phyloP scores from a whole-genome alignment of 208 protist species.

The Leptomonas pyrrhocoris region DNA sequence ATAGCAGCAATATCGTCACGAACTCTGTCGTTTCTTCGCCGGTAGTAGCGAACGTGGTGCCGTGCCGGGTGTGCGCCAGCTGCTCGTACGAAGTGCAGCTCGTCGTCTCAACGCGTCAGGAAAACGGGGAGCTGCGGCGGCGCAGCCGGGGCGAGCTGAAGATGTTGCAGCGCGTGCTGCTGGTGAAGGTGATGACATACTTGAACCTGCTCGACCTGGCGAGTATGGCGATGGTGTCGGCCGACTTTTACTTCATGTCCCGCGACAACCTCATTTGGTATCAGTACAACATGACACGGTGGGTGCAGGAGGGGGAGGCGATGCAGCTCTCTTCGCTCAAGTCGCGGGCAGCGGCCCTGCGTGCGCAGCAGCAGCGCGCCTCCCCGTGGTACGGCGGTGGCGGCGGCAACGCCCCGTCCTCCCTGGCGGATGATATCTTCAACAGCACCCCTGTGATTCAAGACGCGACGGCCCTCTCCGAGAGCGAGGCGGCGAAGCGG shows the following conservation, averaged over 20 bases:
- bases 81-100: slow-evolving; percentile 89
- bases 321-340: slow-evolving; percentile 35
- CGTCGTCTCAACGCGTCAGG: slow-evolving; percentile 69
- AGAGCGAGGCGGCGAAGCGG: slow-evolving; percentile 70
- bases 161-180: slow-evolving; percentile 72
- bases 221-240: slow-evolving; percentile 63
- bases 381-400: slow-evolving; percentile 15
- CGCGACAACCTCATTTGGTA: slow-evolving; percentile 89
- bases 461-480: slow-evolving; percentile 52
- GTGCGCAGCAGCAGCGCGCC: slow-evolving; percentile 17
- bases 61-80: slow-evolving; percentile 51
- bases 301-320: slow-evolving; percentile 49
- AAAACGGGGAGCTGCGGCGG: slow-evolving; percentile 64
- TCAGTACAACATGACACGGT: slow-evolving; percentile 82
- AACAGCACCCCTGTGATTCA: slow-evolving; percentile 31
- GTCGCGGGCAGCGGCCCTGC: slow-evolving; percentile 14
- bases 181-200: slow-evolving; percentile 80
- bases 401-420: neutral
- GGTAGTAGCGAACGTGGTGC: slow-evolving; percentile 2
- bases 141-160: slow-evolving; percentile 86
- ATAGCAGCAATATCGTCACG: neutral
- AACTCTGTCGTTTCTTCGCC: neutral
- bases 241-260: slow-evolving; percentile 89
- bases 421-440: slow-evolving; percentile 16
- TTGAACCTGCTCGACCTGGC: slow-evolving; percentile 58